Evolutionary conservation across 768 basidiomycete genomes (phyloP), one percentile per base, ranked within the genome.

Genomic region (Boletus rubescentipes): DNA sequence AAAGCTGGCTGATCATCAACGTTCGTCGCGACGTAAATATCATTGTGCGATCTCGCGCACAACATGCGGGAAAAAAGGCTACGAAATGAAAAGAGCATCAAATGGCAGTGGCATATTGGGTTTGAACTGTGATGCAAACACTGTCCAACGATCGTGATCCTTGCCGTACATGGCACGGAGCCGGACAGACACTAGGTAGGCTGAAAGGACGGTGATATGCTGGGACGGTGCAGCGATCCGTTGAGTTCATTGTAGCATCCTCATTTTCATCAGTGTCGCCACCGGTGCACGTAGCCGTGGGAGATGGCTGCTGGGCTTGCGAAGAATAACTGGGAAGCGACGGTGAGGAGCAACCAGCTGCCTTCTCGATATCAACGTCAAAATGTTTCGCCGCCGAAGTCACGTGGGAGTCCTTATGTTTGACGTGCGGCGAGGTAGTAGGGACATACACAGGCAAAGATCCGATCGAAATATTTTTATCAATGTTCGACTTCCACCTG

Each of bases 201-300:
- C 32, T 55, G 43, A 65, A 64, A 23, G 60, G 62, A n/a, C 53
- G 62, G 29, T 51, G 59, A 38, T 47, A 58, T 32, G 40, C 46
- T n/a, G 61, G 58, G 32, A 61, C 0, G 10, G 47, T 35, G 20
- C 2, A n/a, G 11, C 8, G 21, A 4, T 61, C 26, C 11, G 23
- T 30, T 6, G 46, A 14, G 5, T 10, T 21, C 14, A 31, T 26
- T 23, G 30, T 9, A 14, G 20, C 23, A n/a, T 32, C 23, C 18
- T 15, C 45, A 10, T 6, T 35, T 21, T 49, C 62, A 4, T 49
- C 43, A 26, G 16, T 29, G 15, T 57, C 51, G 6, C 21, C 12
- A 29, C 37, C 50, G n/a, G 12, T 35, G 40, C 15, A 51, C n/a
- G 57, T 48, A 18, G 41, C 14, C 4, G 52, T 51, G 15, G 49